phyloP scores from a whole-genome alignment of 2,329 filamentous ascomycete genomes.

The Elsinoe australis region DNA sequence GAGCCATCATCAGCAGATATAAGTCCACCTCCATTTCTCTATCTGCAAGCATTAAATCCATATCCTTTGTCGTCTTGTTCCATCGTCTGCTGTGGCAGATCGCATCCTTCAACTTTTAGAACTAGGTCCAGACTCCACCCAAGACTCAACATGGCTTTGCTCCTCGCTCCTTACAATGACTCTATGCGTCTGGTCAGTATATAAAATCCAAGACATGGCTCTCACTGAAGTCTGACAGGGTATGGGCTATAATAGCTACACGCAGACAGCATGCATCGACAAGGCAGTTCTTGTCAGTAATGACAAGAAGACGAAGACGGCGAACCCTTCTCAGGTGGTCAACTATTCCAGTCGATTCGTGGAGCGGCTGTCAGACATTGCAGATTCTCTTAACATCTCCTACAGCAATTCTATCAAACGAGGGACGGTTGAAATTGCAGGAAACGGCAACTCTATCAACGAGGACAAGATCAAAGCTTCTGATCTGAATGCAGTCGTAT shows the following conservation, averaged over 20 bases:
- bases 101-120: neutral
- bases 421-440: neutral
- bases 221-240: no score
- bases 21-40: no score
- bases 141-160: neutral
- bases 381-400: neutral
- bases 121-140: neutral
- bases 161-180: neutral
- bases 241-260: neutral
- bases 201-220: no score
- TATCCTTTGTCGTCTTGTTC: no score
- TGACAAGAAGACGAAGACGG: neutral
- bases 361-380: neutral
- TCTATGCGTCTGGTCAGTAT: no score
- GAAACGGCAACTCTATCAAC: neutral
- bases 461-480: conserved; percentile 10
- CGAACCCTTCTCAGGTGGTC: neutral
- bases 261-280: neutral
- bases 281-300: neutral
- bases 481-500: conserved; percentile 9
- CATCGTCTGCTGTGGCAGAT: no score
- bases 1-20: no score
- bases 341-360: neutral
- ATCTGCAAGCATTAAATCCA: no score
- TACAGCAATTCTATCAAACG: neutral